A percentile compares a stretch with the other conserved stretches of the same genome.
phyloP scores from a whole-genome alignment of 2,329 filamentous ascomycete genomes.

The Ceratocystis alfenasii region DNA sequence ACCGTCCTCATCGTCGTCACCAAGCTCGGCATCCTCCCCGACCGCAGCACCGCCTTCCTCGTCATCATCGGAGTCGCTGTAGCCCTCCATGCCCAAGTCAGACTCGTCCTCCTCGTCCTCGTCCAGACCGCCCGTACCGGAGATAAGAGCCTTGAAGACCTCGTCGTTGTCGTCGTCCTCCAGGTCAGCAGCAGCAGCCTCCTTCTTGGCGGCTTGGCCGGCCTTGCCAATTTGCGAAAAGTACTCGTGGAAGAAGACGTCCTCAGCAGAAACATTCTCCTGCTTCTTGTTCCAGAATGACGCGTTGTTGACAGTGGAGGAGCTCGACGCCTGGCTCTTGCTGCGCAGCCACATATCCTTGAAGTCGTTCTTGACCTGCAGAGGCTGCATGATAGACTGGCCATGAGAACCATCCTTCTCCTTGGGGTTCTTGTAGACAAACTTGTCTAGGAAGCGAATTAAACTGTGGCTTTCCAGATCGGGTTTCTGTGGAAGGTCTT shows the following conservation, averaged over 20 bases:
- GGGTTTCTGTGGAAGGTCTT: conserved; percentile 70
- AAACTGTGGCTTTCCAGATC: conserved; percentile 83
- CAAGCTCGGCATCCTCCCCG: conserved; percentile 33
- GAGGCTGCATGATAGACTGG: conserved; percentile 90
- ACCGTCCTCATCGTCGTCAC: conserved; percentile 38
- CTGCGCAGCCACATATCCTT: conserved; percentile 46
- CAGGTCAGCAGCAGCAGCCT: conserved; percentile 33
- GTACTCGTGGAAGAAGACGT: conserved; percentile 98
- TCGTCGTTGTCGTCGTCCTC: conserved; percentile 47
- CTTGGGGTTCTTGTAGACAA: conserved; percentile 94
- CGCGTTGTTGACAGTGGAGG: conserved; percentile 60
- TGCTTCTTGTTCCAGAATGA: conserved; percentile 83
- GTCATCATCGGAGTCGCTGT: conserved; percentile 40
- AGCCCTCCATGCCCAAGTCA: conserved; percentile 39
- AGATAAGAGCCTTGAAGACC: conserved; percentile 82
- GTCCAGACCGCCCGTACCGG: conserved; percentile 60
- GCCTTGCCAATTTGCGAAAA: conserved; percentile 64
- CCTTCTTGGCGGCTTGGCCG: conserved; percentile 43
- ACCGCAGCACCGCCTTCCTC: conserved; percentile 40
- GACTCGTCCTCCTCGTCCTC: conserved; percentile 53
- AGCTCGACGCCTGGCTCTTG: conserved; percentile 33
- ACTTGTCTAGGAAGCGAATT: conserved; percentile 92
- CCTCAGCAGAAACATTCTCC: conserved; percentile 79
- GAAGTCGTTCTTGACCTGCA: conserved; percentile 42
- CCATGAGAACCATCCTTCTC: conserved; percentile 56